phyloP scores from a whole-genome alignment of 495 filamentous ascomycete genomes.

The Neurospora tetrasperma region DNA sequence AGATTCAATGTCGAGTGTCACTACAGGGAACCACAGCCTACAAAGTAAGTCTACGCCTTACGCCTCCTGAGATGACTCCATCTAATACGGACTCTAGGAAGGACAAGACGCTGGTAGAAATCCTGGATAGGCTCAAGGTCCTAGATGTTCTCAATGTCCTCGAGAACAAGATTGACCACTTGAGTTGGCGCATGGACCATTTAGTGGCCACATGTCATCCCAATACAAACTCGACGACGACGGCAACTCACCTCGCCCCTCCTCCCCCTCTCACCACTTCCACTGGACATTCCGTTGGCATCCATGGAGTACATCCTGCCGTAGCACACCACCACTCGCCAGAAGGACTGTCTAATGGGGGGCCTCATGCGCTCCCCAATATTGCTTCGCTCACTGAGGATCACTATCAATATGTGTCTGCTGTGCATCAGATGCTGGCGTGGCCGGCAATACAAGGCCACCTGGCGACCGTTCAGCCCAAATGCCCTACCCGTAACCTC shows the following conservation, averaged over 20 bases:
- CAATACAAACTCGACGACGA: neutral
- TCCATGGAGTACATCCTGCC: constrained; percentile 6
- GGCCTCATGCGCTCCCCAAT: constrained; percentile 2
- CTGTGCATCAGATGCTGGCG: constrained; percentile 46
- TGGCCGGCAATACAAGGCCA: constrained; percentile 47
- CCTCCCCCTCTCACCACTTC: neutral
- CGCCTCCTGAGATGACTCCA: neutral
- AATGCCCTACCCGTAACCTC: constrained; percentile 23
- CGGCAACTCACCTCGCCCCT: neutral
- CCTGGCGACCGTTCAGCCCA: constrained; percentile 21
- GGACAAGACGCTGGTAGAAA: constrained; percentile 52
- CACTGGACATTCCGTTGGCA: neutral
- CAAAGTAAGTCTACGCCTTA: constrained; percentile 43
- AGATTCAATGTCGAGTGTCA: constrained; percentile 43
- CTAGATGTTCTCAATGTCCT: constrained; percentile 19
- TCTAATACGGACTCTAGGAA: constrained; percentile 33
- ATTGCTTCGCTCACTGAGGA: constrained; percentile 7
- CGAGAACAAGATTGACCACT: constrained; percentile 39
- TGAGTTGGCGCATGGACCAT: constrained; percentile 14
- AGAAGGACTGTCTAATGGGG: neutral
- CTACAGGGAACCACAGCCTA: constrained; percentile 51
- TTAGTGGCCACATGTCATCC: constrained; percentile 15
- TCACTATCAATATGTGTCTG: constrained; percentile 40
- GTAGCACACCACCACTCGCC: neutral
- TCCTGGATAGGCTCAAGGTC: constrained; percentile 41